phyloP scores from a whole-genome alignment of 352 stramenopile species.

The Pythium biforme region DNA sequence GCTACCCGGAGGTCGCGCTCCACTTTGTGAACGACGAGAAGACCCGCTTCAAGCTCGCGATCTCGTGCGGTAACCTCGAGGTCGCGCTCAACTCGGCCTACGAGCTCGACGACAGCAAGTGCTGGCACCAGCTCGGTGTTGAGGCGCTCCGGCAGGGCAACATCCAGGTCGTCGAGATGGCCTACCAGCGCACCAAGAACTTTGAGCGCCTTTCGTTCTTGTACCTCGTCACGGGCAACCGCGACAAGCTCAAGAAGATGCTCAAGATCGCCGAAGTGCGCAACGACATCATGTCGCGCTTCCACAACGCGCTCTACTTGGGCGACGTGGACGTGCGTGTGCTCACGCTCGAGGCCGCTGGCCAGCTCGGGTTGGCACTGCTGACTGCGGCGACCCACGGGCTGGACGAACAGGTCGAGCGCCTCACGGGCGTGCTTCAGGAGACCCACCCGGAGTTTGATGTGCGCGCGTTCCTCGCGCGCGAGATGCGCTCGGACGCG shows the following conservation, averaged over 20 bases:
- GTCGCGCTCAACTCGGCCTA: slow-evolving; percentile 97
- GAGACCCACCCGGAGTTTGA: slow-evolving; percentile 86
- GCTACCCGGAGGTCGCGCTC: slow-evolving; percentile 99
- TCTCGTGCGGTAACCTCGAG: slow-evolving; percentile 99
- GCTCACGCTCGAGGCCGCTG: slow-evolving; percentile 94
- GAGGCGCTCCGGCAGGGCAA: slow-evolving; percentile 98
- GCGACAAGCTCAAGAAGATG: slow-evolving; percentile 99
- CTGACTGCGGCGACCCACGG: slow-evolving; percentile 96
- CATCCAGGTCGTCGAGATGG: slow-evolving; percentile 99
- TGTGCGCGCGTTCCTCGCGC: slow-evolving; percentile 56
- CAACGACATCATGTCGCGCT: slow-evolving; percentile 97
- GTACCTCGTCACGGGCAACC: slow-evolving; percentile 98
- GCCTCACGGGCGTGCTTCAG: slow-evolving; percentile 91
- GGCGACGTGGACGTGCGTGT: slow-evolving; percentile 96
- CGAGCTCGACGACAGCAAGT: slow-evolving; percentile 93
- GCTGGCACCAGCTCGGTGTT: slow-evolving; percentile 96
- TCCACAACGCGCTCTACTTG: slow-evolving; percentile 98
- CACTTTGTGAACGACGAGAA: slow-evolving; percentile 99
- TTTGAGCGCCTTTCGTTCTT: slow-evolving; percentile 99
- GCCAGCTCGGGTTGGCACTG: slow-evolving; percentile 96
- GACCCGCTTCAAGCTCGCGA: slow-evolving; percentile 97
- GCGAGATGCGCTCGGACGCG: slow-evolving; percentile 64
- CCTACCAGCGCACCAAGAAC: slow-evolving; percentile 99
- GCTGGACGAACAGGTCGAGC: slow-evolving; percentile 93
- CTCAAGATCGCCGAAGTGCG: slow-evolving; percentile 98